A percentile compares a stretch with the other conserved stretches of the same genome.
These are phyloP conservation scores for Clitocybe nebularis DNA, from an alignment of 1,284 basidiomycete species.

Conservation along the genomic window DNA sequence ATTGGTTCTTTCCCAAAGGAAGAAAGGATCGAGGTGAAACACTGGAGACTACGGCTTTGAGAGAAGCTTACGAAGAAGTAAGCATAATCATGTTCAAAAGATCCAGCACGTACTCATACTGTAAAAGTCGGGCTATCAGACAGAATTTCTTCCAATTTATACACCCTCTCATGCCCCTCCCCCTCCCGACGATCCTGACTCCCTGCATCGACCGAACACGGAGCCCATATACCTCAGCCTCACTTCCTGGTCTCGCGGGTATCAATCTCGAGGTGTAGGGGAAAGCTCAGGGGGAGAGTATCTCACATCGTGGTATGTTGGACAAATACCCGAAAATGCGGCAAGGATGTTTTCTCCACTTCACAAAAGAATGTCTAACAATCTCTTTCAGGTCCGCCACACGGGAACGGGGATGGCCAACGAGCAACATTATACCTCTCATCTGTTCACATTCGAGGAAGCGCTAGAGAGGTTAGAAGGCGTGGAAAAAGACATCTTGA, in stretches of 20 bases:
- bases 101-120: background rate
- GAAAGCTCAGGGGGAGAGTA: conserved; percentile 33
- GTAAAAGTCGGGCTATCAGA: conserved; percentile 17
- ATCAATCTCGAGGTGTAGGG: conserved; percentile 9
- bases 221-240: conserved; percentile 15
- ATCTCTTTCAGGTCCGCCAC: conserved; percentile 35
- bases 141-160: conserved; percentile 15
- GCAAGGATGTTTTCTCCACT: conserved; percentile 29
- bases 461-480: conserved; percentile 8
- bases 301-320: conserved; percentile 48
- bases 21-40: conserved; percentile 62
- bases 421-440: conserved; percentile 42
- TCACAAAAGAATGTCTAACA: background rate
- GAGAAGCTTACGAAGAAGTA: conserved; percentile 67
- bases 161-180: conserved; percentile 13
- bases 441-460: conserved; percentile 22
- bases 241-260: conserved; percentile 8
- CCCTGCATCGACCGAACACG: conserved; percentile 6
- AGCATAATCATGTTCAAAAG: conserved; percentile 10
- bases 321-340: conserved; percentile 47
- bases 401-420: conserved; percentile 52
- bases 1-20: conserved; percentile 59
- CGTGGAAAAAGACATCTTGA: conserved; percentile 9
- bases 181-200: conserved; percentile 9
- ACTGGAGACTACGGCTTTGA: conserved; percentile 50